Evolutionary conservation across 495 filamentous ascomycete species (phyloP), one percentile per base, ranked within the genome.

Genomic region (Parathielavia appendiculata): DNA sequence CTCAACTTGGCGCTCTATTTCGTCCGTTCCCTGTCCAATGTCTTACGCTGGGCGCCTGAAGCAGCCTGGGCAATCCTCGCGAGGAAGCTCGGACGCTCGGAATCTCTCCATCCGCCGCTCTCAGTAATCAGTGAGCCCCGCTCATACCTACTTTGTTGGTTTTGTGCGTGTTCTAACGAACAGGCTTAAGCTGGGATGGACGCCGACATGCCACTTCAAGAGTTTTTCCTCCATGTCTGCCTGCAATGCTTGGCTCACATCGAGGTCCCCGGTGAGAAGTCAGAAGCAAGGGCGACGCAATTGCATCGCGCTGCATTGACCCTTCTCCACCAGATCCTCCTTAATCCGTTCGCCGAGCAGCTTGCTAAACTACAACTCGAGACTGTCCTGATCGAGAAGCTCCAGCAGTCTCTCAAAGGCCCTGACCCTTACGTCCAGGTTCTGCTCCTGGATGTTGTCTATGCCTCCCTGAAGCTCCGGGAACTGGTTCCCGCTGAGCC

Each of bases 1-100:
- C 77, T 90, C 43, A 86, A 86, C 57, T 77, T 92, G 53, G 89
- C 83, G 58, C 74, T 86, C 13, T 95, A 97, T 68, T 86, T 93
- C 63, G 69, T 96, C 16, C 84, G 83, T 60, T 87, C 86, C 2
- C 70, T 93, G 0, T 86, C 84, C 16, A 89, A 88, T 60, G 74
- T 92, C 35, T 73, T 95, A 38, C 75, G 78, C 44, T 83, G 79
- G 72, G 79, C 83, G 4, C 81, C 85, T 12, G 79, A 81, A 47
- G 75, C 74, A 36, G 76, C 81, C 32, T 86, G 86, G 83, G 73
- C 76, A n/a, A 76, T 80, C 0, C 71, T 90, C 8, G 82, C 83
- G 16, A 73, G 76, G 40, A 74, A 68, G 46, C 68, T 63, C 32
- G 68, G 81, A 26, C 65, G 68, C 23, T 66, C 69, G 12, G 74